A percentile compares a stretch with the other conserved stretches of the same genome.
These are phyloP conservation scores for Syncephalastrum sp. DNA, from an alignment of 371 early-diverging fungal genomes.

Conservation along the genomic window DNA sequence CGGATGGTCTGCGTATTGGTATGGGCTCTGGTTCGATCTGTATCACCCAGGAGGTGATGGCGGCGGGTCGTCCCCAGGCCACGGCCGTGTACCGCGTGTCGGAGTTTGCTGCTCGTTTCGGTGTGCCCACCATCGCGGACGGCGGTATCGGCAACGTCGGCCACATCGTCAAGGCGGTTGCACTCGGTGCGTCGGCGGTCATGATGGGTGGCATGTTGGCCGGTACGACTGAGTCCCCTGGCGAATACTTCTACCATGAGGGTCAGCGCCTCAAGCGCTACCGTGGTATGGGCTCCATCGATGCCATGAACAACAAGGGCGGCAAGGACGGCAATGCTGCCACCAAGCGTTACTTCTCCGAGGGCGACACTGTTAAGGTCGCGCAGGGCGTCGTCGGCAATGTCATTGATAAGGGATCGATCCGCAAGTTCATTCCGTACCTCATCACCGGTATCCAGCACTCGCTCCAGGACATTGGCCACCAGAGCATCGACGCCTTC, in stretches of 20 bases:
- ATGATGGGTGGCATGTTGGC: constrained; percentile 98
- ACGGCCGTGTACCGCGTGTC: constrained; percentile 96
- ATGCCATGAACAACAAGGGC: constrained; percentile 88
- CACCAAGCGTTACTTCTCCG: constrained; percentile 93
- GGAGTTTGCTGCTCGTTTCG: constrained; percentile 87
- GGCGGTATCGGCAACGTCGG: constrained; percentile 96
- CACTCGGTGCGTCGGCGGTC: constrained; percentile 92
- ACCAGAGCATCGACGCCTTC: constrained; percentile 59
- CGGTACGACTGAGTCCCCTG: constrained; percentile 94
- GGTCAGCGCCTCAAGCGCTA: constrained; percentile 97
- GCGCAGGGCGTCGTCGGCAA: constrained; percentile 98
- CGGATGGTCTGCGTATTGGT: constrained; percentile 93
- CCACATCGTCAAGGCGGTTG: constrained; percentile 94
- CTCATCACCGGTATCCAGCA: constrained; percentile 94
- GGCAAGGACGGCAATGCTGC: constrained; percentile 75
- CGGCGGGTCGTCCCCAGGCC: constrained; percentile 97
- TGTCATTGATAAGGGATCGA: constrained; percentile 94
- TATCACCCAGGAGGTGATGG: constrained; percentile 99
- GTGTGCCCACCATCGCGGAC: constrained; percentile 96
- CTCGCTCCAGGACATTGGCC: constrained; percentile 96
- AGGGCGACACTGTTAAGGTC: constrained; percentile 94
- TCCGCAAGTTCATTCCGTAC: constrained; percentile 90
- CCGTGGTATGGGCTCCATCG: constrained; percentile 97
- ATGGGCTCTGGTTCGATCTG: constrained; percentile 98
- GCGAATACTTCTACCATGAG: constrained; percentile 97